Evolutionary conservation across 192 early-diverging fungal species (phyloP).

Genomic region (Backusella morwellensis): DNA sequence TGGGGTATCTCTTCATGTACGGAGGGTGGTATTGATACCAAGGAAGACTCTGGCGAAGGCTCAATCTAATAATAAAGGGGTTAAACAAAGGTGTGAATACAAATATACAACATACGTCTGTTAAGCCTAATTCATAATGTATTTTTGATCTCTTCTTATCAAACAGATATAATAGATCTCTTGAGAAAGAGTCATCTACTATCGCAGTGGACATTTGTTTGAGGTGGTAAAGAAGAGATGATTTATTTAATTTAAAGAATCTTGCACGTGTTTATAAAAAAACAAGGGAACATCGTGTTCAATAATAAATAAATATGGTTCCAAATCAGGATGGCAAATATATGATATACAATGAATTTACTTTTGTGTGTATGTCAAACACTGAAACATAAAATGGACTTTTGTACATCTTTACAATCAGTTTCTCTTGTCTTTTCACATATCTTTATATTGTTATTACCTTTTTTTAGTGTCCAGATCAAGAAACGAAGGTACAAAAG

Average conservation of each 20-base stretch:
- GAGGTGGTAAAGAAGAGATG: not conserved
- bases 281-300: not conserved
- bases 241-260: not conserved
- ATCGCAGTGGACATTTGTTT: not conserved
- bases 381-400: too few species aligned
- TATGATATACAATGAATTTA: not conserved
- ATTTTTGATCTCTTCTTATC: slow-evolving; percentile 26
- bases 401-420: too few species aligned
- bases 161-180: slow-evolving; percentile 26
- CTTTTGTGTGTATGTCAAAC: not conserved
- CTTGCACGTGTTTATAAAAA: not conserved
- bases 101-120: not conserved
- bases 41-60: not conserved
- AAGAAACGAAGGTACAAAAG: too few species aligned
- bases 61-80: not conserved
- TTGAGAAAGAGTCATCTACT: slow-evolving; percentile 19
- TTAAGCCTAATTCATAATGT: slow-evolving; percentile 13
- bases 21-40: not conserved
- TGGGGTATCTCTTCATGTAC: not conserved
- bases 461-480: too few species aligned
- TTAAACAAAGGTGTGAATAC: too few species aligned
- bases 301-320: not conserved
- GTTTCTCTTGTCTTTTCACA: too few species aligned
- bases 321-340: not conserved
- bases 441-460: too few species aligned